Conservation (phyloP, 164 flowering plant genomes). For the Euptelea pleiosperma region DNA sequence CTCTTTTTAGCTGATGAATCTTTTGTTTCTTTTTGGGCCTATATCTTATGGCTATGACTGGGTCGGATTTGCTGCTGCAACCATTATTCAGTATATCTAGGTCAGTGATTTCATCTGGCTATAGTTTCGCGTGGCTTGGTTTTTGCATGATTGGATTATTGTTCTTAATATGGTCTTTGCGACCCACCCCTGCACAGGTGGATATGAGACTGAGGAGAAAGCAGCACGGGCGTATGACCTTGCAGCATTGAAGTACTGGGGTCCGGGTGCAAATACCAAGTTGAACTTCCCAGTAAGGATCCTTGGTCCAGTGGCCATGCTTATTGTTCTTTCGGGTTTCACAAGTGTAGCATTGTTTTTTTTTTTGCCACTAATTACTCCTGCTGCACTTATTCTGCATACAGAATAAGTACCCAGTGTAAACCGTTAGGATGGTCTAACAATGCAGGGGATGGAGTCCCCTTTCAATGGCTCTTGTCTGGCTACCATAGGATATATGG, state of each 20-base stretch:
- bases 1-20: background rate
- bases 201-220: slow-evolving; percentile 28
- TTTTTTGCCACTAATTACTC: no score
- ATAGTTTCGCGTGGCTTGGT: background rate
- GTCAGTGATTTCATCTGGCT: slow-evolving; percentile 8
- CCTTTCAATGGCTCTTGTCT: background rate
- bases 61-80: background rate
- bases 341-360: background rate
- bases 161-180: slow-evolving; percentile 1
- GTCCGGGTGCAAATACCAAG: slow-evolving; percentile 21
- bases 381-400: no score
- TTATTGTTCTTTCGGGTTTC: background rate
- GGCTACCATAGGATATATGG: no score
- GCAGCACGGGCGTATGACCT: slow-evolving; percentile 31
- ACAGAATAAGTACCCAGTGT: no score
- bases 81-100: slow-evolving; percentile 23
- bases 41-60: slow-evolving; percentile 5
- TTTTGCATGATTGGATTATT: slow-evolving; percentile 3
- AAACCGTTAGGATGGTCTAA: no score
- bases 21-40: no score
- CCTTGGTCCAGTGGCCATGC: background rate
- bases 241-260: slow-evolving; percentile 31
- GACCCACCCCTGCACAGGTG: slow-evolving; percentile 15
- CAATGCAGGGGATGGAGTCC: no score
- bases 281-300: slow-evolving; percentile 25